Evolutionary conservation across 495 filamentous ascomycete genomes (phyloP).

Genomic region (Penicillium malachiteum): DNA sequence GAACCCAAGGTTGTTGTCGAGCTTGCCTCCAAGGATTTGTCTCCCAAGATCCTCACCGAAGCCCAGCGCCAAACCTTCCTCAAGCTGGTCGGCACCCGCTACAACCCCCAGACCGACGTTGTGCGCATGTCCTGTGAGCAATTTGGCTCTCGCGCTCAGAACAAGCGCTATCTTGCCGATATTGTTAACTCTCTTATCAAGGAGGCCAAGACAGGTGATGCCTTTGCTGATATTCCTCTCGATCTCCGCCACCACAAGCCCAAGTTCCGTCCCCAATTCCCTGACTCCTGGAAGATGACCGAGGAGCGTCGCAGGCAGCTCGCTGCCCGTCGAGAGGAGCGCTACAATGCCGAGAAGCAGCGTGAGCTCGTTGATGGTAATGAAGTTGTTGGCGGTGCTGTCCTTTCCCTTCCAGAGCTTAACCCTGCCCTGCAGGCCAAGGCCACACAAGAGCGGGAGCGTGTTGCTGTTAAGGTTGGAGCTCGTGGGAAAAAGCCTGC

Average conservation of each 20-base stretch:
- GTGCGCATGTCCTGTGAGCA: slow-evolving; percentile 90
- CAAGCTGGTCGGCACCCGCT: slow-evolving; percentile 84
- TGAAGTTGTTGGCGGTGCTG: slow-evolving; percentile 33
- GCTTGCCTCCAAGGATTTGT: slow-evolving; percentile 71
- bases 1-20: slow-evolving; percentile 92
- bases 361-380: slow-evolving; percentile 40
- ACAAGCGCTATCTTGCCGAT: slow-evolving; percentile 90
- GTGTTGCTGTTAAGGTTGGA: slow-evolving; percentile 36
- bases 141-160: slow-evolving; percentile 84
- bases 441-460: slow-evolving; percentile 39
- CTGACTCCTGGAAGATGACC: slow-evolving; percentile 77
- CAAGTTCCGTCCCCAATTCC: slow-evolving; percentile 69
- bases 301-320: slow-evolving; percentile 64
- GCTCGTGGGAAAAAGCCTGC: slow-evolving; percentile 29
- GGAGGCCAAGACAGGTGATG: slow-evolving; percentile 80
- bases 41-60: slow-evolving; percentile 54
- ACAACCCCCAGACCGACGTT: slow-evolving; percentile 82
- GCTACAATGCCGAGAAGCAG: slow-evolving; percentile 25
- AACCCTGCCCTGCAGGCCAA: slow-evolving; percentile 35
- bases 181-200: slow-evolving; percentile 67
- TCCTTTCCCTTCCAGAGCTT: slow-evolving; percentile 32
- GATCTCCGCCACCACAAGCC: slow-evolving; percentile 84
- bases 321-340: slow-evolving; percentile 53
- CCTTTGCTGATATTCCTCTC: slow-evolving; percentile 84
- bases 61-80: slow-evolving; percentile 75